Conservation (phyloP, 2,329 filamentous ascomycete genomes). For the Xylariaceae sp. region DNA sequence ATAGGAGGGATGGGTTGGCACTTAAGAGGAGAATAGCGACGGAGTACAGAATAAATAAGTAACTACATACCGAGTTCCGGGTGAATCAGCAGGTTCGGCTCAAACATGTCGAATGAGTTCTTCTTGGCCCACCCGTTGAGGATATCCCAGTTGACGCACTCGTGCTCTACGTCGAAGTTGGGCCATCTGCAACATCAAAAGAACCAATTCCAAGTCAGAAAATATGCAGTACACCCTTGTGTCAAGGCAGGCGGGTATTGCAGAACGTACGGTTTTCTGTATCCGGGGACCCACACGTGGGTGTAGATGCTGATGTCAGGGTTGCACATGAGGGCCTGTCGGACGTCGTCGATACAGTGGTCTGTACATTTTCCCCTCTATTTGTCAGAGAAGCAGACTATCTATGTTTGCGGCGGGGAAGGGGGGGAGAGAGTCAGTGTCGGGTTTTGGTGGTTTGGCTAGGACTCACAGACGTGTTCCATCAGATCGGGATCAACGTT, state of each 20-base stretch:
- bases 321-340: background rate
- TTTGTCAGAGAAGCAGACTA: too few species aligned
- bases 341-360: constrained; percentile 1
- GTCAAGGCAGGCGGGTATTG: too few species aligned
- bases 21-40: background rate
- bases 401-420: too few species aligned
- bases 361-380: background rate
- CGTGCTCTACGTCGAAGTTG: constrained; percentile 1
- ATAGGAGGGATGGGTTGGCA: too few species aligned
- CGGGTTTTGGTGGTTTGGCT: too few species aligned
- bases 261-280: background rate
- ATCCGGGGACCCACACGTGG: background rate
- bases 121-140: constrained; percentile 1
- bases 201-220: background rate
- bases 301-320: constrained; percentile 1
- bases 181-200: background rate
- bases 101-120: constrained; percentile 2
- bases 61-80: constrained; percentile 1
- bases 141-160: constrained; percentile 1
- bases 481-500: background rate
- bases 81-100: constrained; percentile 1
- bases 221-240: too few species aligned
- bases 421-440: too few species aligned
- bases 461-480: background rate
- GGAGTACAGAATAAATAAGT: background rate